Conservation (phyloP, 176 grass and related monocot species). For the Eragrostis nindensis region DNA sequence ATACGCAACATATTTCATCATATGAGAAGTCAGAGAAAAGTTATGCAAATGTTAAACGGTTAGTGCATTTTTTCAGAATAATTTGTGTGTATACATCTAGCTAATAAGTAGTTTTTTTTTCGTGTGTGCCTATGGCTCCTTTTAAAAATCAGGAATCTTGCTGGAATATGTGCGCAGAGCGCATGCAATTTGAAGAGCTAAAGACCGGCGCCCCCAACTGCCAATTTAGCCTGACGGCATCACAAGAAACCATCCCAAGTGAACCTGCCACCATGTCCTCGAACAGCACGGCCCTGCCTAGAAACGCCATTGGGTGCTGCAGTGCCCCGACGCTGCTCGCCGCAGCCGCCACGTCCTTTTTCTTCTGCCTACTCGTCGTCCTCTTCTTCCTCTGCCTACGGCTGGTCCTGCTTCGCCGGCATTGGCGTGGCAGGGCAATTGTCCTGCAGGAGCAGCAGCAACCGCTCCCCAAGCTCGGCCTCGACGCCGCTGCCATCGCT, state of each 20-base stretch:
- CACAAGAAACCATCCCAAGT: background rate
- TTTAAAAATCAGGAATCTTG: background rate
- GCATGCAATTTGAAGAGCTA: background rate
- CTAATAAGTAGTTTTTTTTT: too few relatives aligned
- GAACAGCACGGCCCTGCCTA: background rate
- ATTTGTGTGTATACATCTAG: background rate
- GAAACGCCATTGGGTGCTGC: constrained; percentile 35
- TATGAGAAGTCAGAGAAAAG: background rate
- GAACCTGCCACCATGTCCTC: constrained; percentile 40
- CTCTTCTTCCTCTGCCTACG: constrained; percentile 45
- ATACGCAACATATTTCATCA: background rate
- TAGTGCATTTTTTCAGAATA: background rate
- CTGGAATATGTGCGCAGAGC: background rate
- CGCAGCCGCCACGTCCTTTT: constrained; percentile 44
- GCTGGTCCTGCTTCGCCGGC: constrained; percentile 27
- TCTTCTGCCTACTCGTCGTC: constrained; percentile 50
- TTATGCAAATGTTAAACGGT: background rate
- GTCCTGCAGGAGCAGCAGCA: background rate
- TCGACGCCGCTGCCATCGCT: constrained; percentile 62
- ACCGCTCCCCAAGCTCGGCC: constrained; percentile 44
- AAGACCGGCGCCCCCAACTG: background rate
- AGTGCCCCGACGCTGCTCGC: constrained; percentile 41
- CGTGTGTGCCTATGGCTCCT: too few relatives aligned
- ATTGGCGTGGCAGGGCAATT: background rate
- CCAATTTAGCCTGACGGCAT: background rate